phyloP scores from a whole-genome alignment of 1,139 yeast genomes.

The Sugiyamaella pinicola region DNA sequence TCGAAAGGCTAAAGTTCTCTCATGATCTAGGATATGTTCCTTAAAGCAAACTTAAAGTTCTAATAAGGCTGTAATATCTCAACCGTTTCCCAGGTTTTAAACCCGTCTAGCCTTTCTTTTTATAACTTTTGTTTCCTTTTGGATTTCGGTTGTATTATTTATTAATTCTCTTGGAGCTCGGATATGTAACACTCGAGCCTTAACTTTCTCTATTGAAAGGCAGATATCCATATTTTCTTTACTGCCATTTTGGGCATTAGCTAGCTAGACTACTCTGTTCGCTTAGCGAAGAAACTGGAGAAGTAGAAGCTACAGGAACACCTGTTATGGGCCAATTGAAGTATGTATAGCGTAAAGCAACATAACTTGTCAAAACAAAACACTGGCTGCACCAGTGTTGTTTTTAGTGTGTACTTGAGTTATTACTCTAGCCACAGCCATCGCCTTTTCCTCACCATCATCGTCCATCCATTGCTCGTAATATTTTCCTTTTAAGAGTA shows the following conservation, averaged over 20 bases:
- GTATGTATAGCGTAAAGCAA: too few species aligned
- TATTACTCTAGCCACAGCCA: too few species aligned
- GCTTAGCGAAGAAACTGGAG: conserved; percentile 1
- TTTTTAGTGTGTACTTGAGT: too few species aligned
- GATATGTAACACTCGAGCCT: conserved; percentile 13
- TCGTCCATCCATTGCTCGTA: too few species aligned
- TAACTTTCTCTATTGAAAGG: background rate
- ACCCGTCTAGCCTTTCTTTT: background rate
- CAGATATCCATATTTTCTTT: background rate
- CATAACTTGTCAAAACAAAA: background rate
- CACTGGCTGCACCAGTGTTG: too few species aligned
- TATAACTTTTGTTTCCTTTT: conserved; percentile 1
- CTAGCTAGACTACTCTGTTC: background rate
- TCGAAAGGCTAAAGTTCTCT: background rate
- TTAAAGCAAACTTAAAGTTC: background rate
- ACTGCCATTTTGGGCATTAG: background rate
- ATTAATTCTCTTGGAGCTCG: conserved; percentile 12
- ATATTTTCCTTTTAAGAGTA: too few species aligned
- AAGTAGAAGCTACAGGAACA: background rate
- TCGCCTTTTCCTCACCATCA: too few species aligned
- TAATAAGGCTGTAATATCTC: conserved; percentile 1
- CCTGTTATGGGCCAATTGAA: background rate
- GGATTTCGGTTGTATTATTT: conserved; percentile 12
- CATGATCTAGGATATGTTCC: conserved; percentile 1
- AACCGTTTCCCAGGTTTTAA: background rate